These are phyloP conservation scores for Coix lacrymajobi DNA, from an alignment of 176 grass and related monocot genomes.

Conservation along the genomic window DNA sequence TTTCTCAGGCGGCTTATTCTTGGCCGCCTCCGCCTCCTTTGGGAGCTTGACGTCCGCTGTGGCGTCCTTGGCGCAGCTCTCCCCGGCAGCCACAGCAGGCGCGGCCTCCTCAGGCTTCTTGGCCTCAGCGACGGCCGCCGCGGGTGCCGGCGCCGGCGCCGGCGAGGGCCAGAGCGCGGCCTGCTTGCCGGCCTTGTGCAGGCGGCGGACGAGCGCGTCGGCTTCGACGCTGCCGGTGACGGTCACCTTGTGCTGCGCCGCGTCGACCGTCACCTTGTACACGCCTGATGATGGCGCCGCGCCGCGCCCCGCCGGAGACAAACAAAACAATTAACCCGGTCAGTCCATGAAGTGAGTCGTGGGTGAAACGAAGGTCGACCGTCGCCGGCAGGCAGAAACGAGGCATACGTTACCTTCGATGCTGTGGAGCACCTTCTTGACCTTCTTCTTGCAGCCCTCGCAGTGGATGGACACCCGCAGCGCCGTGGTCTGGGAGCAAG, in stretches of 20 bases:
- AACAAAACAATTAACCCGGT: too few relatives aligned
- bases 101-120: slow-evolving; percentile 34
- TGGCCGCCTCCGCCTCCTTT: neutral
- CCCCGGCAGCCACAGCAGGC: neutral
- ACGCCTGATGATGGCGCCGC: slow-evolving; percentile 23
- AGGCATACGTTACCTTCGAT: slow-evolving; percentile 47
- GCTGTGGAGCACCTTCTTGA: slow-evolving; percentile 64
- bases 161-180: slow-evolving; percentile 56
- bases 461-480: slow-evolving; percentile 89
- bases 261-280: slow-evolving; percentile 62
- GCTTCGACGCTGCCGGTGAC: slow-evolving; percentile 48
- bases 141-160: neutral
- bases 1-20: slow-evolving; percentile 11
- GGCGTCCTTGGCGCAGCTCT: neutral
- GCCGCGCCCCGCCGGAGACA: too few relatives aligned
- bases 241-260: slow-evolving; percentile 72
- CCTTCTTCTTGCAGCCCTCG: slow-evolving; percentile 94
- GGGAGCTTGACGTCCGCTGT: neutral
- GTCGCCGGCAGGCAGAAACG: neutral
- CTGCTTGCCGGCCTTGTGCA: slow-evolving; percentile 69
- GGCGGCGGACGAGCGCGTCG: slow-evolving; percentile 48
- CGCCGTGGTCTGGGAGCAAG: slow-evolving; percentile 44
- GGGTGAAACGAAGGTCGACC: neutral
- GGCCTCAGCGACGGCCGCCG: neutral
- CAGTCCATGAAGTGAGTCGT: neutral